These are phyloP conservation scores for Lentinula sp. DNA, from an alignment of 768 basidiomycete species.

Conservation along the genomic window DNA sequence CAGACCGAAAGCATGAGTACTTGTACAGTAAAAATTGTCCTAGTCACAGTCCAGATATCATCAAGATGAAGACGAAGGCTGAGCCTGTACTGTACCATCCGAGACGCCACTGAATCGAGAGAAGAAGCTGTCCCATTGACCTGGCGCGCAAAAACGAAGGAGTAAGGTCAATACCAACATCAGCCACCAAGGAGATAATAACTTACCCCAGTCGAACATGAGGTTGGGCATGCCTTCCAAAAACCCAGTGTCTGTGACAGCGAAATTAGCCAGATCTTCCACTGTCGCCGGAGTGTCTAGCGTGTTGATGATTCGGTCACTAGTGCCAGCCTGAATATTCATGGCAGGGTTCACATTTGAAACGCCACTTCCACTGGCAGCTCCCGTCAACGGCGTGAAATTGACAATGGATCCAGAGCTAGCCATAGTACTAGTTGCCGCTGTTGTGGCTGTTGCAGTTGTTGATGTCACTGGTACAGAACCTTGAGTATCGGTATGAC, in stretches of 20 bases:
- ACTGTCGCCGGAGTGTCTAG: constrained; percentile 55
- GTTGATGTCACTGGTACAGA: constrained; percentile 52
- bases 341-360: constrained; percentile 74
- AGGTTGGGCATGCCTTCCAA: constrained; percentile 76
- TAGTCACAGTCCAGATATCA: neutral
- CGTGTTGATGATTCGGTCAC: constrained; percentile 70
- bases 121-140: constrained; percentile 82
- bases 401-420: constrained; percentile 42
- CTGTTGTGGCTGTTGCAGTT: constrained; percentile 45
- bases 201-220: constrained; percentile 85
- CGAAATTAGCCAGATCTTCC: constrained; percentile 54
- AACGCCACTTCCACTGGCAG: constrained; percentile 26
- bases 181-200: constrained; percentile 7
- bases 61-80: neutral
- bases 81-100: neutral
- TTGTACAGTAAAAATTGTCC: too few species aligned
- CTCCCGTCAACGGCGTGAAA: constrained; percentile 39
- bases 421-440: constrained; percentile 19
- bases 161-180: neutral
- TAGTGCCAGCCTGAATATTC: constrained; percentile 40
- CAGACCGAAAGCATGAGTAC: too few species aligned
- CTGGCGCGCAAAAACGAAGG: constrained; percentile 26
- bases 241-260: constrained; percentile 60
- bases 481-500: constrained; percentile 36
- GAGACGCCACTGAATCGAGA: constrained; percentile 37